Base-by-base conservation (phyloP, 2,329 filamentous ascomycete genomes). In the Xylariaceae sp. region DNA sequence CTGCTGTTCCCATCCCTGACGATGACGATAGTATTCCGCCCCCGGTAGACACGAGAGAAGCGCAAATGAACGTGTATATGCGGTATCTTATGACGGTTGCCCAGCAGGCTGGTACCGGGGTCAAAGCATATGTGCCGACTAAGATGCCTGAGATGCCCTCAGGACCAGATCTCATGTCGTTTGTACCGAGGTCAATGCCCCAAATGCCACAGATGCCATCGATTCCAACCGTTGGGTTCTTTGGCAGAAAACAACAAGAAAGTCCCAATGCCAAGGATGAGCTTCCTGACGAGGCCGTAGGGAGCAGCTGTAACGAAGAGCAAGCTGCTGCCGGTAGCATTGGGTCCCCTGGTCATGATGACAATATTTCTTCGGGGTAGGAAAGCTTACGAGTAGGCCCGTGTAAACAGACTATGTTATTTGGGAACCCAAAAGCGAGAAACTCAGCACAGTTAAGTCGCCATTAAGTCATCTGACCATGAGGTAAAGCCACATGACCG, bases 21-120 rank as follows among this genome's bases (percentile, higher is more conserved):
- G 78, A 78, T 17, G 71, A 75, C 15, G 72, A 74, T 4, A 68
- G 63, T 8, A 37, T 57, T 0, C 69, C 71, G 0, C 71, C 73
- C 0, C 66, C 74, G 10, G 64, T 66, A 9, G 71, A 71, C 39
- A 70, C 70, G 6, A 73, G 70, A 23, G 72, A 75, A 15, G 71
- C 70, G 2, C 71, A 74, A 51, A 75, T 74, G 66, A 68, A 69
- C 52, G 77, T 71, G 3, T 82, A 82, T 65, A 73, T 82, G 66
- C 74, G 76, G 30, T 77, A 82, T 56, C 74, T 82, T 1, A 79
- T 82, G 66, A 69, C 70, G 1, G 73, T 82, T 2, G 79, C 80
- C 0, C 77, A 81, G 60, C 75, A 80, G 45, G 75, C 80, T 0
- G 77, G 80, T 2, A 77, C 76, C 0, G 78, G 73, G 1, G 72